A percentile compares a stretch with the other conserved stretches of the same genome.
phyloP scores from a whole-genome alignment of 495 filamentous ascomycete species.

The Aspergillus steynii region DNA sequence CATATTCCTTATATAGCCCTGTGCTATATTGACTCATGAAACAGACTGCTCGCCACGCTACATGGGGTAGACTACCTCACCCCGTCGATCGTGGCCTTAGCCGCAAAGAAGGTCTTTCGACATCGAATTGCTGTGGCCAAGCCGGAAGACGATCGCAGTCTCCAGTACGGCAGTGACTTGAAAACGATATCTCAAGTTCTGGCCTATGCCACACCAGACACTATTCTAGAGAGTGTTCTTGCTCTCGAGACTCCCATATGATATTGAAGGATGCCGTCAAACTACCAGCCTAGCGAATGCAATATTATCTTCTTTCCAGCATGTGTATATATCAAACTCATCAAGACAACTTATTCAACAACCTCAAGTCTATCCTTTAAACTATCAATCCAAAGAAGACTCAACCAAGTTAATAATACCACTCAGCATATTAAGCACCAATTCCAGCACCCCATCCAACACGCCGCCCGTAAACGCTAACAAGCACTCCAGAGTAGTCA shows the following conservation, averaged over 20 bases:
- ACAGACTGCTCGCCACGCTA: conserved; percentile 67
- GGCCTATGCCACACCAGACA: conserved; percentile 67
- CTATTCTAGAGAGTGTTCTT: conserved; percentile 83
- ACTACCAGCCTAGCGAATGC: neutral
- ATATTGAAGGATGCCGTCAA: neutral
- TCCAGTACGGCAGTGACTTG: conserved; percentile 89
- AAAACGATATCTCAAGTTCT: conserved; percentile 65
- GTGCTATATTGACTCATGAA: conserved; percentile 2
- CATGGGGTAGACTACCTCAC: conserved; percentile 81
- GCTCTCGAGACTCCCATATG: conserved; percentile 70
- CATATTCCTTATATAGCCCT: neutral
- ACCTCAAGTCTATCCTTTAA: neutral
- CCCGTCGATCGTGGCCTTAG: conserved; percentile 79
- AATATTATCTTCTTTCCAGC: neutral
- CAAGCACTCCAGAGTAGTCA: conserved; percentile 9
- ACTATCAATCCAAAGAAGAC: conserved; percentile 1
- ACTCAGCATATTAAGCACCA: conserved; percentile 3
- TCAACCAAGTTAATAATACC: conserved; percentile 4
- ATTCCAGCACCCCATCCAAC: conserved; percentile 6
- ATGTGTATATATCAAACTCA: neutral
- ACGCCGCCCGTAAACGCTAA: conserved; percentile 1
- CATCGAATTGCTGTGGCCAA: conserved; percentile 73
- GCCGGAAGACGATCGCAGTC: conserved; percentile 75
- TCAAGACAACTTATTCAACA: neutral
- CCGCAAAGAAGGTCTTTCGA: conserved; percentile 83